Base-by-base conservation (phyloP, 1,284 basidiomycete genomes). In the Ustilago nuda region DNA sequence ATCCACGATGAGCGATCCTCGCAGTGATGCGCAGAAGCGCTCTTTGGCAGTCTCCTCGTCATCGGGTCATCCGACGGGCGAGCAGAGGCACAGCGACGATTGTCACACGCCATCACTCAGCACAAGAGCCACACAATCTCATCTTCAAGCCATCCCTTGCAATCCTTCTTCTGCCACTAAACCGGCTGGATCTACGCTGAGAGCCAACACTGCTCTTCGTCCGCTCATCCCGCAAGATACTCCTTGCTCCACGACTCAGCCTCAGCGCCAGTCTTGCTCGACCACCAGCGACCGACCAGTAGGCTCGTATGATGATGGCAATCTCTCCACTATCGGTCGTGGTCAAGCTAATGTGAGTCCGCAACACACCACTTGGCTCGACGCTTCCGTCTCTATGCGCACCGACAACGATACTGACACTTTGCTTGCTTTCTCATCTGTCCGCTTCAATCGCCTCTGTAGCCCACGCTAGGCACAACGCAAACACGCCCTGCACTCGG, bases 51-150 rank as follows among this genome's bases (percentile, higher is more conserved):
- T 45, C 43, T 45, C 43, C 7, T 45, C 43, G n/a, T 27, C 19
- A 27, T 27, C 62, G 45, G 58, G 35, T 19, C 57, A 46, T 17
- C 61, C 61, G 57, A 41, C 48, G 1, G 30, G 30, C 8, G 35
- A 56, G 13, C 39, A 54, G 15, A 30, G 50, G 8, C 56, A 54
- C 15, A 63, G 59, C 32, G 64, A 76, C 37, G 73, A 78, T 11
- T 61, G 70, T 5, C 53, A 61, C 15, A 61, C 52, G 33, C 65
- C 75, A 33, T 80, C 78, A 12, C 75, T 80, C 63, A 77, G 75
- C 70, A 80, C 78, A 33, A 80, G 75, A 7, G 75, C 78, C 8
- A 80, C 71, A 4, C 78, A 80, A 45, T 72, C 67, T 48, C 75
- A 79, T 36, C 61, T 78, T 39, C 76, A 68, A 27, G 36, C 61